Percentiles rank a stretch among this genome's conserved stretches.
Evolutionary conservation across 192 early-diverging fungal genomes (phyloP).

Genomic region (Dispira simplex): DNA sequence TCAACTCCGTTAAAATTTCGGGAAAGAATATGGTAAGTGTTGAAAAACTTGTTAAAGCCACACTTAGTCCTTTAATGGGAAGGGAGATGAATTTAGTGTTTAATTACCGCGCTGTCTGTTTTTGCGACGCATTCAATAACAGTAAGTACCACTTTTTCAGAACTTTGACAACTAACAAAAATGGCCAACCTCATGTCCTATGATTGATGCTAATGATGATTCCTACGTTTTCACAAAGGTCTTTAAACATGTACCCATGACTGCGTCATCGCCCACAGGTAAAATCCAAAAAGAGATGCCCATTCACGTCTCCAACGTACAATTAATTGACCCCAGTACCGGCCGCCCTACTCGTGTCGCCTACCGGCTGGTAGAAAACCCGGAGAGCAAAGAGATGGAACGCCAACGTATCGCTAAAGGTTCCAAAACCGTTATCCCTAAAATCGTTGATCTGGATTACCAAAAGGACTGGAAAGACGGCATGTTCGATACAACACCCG

Average conservation of each 20-base stretch:
- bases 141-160: not conserved
- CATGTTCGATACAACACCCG: not conserved
- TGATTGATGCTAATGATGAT: not conserved
- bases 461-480: constrained; percentile 4
- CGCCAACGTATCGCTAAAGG: not conserved
- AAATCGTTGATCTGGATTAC: not conserved
- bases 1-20: not conserved
- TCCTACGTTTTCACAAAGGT: not conserved
- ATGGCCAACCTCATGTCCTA: not conserved
- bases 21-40: constrained; percentile 8
- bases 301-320: constrained; percentile 4
- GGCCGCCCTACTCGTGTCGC: not conserved
- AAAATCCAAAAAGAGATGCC: constrained; percentile 5
- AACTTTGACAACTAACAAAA: not conserved
- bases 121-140: not conserved
- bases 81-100: not conserved
- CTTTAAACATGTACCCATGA: constrained; percentile 10
- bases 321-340: not conserved
- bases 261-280: not conserved
- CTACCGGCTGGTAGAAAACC: not conserved
- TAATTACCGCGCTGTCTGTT: not conserved
- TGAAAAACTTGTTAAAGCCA: not conserved
- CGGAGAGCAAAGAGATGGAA: not conserved
- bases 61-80: too few relatives aligned
- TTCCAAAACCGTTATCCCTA: not conserved